Evolutionary conservation across 768 basidiomycete genomes (phyloP).

Genomic region (Xerocomus spinulosus): DNA sequence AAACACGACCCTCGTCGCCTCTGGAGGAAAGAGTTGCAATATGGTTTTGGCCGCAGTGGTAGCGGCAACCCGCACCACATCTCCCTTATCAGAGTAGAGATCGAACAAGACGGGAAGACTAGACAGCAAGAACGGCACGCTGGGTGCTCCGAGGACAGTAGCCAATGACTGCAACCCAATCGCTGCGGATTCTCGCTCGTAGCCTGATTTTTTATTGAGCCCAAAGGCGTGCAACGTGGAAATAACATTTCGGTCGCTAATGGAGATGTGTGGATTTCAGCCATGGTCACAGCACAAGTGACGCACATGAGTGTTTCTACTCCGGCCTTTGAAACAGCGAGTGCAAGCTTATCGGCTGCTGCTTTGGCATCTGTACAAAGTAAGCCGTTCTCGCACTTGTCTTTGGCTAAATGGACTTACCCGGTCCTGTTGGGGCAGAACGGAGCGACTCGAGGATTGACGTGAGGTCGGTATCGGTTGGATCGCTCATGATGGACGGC

Average conservation of each 20-base stretch:
- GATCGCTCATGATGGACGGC: conserved; percentile 47
- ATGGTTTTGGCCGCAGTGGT: conserved; percentile 76
- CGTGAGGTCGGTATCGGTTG: conserved; percentile 40
- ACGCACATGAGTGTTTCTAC: conserved; percentile 58
- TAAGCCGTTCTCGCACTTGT: conserved; percentile 1
- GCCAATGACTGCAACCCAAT: conserved; percentile 77
- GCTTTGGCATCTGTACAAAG: conserved; percentile 68
- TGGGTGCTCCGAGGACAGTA: conserved; percentile 60
- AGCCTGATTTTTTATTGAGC: conserved; percentile 82
- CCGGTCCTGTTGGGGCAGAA: conserved; percentile 59
- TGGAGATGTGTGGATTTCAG: conserved; percentile 14
- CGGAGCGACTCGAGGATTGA: conserved; percentile 44
- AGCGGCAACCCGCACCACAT: conserved; percentile 83
- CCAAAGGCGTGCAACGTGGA: conserved; percentile 64
- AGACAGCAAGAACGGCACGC: conserved; percentile 70
- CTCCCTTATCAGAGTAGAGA: conserved; percentile 90
- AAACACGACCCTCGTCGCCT: conserved; percentile 68
- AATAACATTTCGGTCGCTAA: conserved; percentile 59
- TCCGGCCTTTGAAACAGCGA: conserved; percentile 61
- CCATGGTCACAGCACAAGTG: background rate
- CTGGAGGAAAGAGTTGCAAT: conserved; percentile 78
- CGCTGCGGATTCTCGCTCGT: conserved; percentile 82
- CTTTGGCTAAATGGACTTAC: conserved; percentile 28
- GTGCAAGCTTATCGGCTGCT: conserved; percentile 75
- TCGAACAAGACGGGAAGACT: conserved; percentile 77